Percentiles rank a stretch among this genome's conserved stretches.
Conservation (phyloP, 2,329 filamentous ascomycete species). For the Talaromyces amestolkiae region DNA sequence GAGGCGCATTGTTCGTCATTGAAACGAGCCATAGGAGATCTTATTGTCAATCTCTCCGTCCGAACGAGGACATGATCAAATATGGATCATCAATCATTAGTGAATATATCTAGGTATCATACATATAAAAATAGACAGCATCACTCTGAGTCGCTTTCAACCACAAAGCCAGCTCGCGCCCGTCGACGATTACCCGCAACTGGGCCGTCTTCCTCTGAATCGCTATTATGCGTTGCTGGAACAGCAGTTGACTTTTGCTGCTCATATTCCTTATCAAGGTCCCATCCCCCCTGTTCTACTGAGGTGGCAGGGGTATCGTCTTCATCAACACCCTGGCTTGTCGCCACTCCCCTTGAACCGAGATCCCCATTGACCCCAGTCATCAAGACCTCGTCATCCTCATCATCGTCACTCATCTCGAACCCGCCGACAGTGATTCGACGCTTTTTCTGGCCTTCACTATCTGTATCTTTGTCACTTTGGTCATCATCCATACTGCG, state of each 20-base stretch:
- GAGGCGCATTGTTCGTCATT: background rate
- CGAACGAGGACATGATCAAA: background rate
- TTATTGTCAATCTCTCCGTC: background rate
- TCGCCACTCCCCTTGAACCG: slow-evolving; percentile 23
- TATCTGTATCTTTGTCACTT: slow-evolving; percentile 24
- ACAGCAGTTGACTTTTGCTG: slow-evolving; percentile 4
- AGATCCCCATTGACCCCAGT: slow-evolving; percentile 21
- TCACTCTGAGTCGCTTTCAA: slow-evolving; percentile 46
- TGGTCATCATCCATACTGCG: slow-evolving; percentile 22
- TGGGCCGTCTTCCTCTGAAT: slow-evolving; percentile 34
- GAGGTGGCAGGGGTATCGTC: slow-evolving; percentile 29
- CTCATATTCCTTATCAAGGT: slow-evolving; percentile 11
- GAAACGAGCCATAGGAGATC: background rate
- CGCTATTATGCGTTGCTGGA: slow-evolving; percentile 23
- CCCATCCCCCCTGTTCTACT: slow-evolving; percentile 29
- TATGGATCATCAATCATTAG: slow-evolving; percentile 8
- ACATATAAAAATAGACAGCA: background rate
- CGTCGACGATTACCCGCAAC: slow-evolving; percentile 32
- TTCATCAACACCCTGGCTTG: slow-evolving; percentile 19
- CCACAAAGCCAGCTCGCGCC: slow-evolving; percentile 41
- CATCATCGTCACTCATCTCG: slow-evolving; percentile 21
- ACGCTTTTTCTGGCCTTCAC: slow-evolving; percentile 29
- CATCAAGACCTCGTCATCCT: slow-evolving; percentile 34
- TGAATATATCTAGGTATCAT: background rate
- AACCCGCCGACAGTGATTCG: slow-evolving; percentile 24